These are phyloP conservation scores for Vigna radiata DNA, from an alignment of 306 rosid genomes.

Conservation along the genomic window DNA sequence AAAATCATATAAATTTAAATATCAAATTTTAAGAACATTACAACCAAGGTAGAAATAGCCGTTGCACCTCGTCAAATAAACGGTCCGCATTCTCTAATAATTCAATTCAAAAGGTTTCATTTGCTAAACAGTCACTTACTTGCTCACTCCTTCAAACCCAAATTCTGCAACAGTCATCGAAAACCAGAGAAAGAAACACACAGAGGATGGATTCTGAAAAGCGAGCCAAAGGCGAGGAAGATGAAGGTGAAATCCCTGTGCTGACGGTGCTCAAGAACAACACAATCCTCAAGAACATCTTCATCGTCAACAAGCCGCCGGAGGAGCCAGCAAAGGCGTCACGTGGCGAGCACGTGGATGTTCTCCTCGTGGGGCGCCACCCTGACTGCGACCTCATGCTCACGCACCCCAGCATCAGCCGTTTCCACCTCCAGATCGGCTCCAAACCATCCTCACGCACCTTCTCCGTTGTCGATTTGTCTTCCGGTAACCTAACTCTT, in stretches of 20 bases:
- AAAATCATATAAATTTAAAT: too few species aligned
- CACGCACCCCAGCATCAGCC: slow-evolving; percentile 86
- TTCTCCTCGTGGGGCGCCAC: slow-evolving; percentile 71
- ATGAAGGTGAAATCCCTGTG: slow-evolving; percentile 67
- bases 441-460: slow-evolving; percentile 54
- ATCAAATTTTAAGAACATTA: too few species aligned
- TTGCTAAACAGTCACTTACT: not conserved
- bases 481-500: slow-evolving; percentile 58
- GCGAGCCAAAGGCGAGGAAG: not conserved
- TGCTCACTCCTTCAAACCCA: not conserved
- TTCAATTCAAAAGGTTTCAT: slow-evolving; percentile 23
- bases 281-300: slow-evolving; percentile 76
- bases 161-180: not conserved
- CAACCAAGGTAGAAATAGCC: not conserved
- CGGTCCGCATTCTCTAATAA: not conserved
- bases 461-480: slow-evolving; percentile 64
- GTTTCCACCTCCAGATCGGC: slow-evolving; percentile 77
- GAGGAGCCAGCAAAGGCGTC: not conserved
- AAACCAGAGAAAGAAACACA: not conserved
- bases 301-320: slow-evolving; percentile 64
- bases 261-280: slow-evolving; percentile 81
- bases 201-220: slow-evolving; percentile 49
- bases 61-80: not conserved
- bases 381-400: slow-evolving; percentile 76
- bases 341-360: slow-evolving; percentile 54